Conservation (phyloP, 164 flowering plant species). For the Vitis cinerea region DNA sequence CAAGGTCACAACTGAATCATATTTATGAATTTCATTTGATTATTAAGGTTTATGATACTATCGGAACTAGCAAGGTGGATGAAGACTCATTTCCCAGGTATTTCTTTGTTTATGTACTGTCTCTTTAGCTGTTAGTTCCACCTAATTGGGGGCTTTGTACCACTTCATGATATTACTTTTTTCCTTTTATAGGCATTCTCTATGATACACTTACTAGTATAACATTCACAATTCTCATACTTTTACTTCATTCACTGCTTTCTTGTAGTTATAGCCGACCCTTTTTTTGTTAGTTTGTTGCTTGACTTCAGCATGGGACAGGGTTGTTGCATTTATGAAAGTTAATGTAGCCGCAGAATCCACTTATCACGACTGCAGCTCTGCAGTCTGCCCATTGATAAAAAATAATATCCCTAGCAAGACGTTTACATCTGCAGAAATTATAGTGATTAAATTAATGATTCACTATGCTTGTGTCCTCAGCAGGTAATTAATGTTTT, state of each 20-base stretch:
- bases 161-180: too few species aligned
- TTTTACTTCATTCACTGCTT: too few species aligned
- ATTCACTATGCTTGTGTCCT: not conserved
- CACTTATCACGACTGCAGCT: not conserved
- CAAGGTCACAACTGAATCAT: constrained; percentile 1
- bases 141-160: too few species aligned
- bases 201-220: too few species aligned
- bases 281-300: not conserved
- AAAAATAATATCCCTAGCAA: too few species aligned
- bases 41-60: constrained; percentile 82
- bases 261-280: too few species aligned
- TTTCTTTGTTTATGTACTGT: not conserved
- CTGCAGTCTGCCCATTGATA: too few species aligned
- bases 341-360: not conserved
- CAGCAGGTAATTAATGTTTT: not conserved
- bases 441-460: not conserved
- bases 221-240: too few species aligned
- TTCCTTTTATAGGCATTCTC: too few species aligned
- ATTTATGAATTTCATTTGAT: constrained; percentile 17
- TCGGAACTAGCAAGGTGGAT: constrained; percentile 64
- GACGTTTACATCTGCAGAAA: not conserved
- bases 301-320: not conserved
- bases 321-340: not conserved
- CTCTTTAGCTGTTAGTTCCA: not conserved
- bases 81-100: constrained; percentile 68